phyloP scores from a whole-genome alignment of 768 basidiomycete species.

The Podaxis mareebaensis region DNA sequence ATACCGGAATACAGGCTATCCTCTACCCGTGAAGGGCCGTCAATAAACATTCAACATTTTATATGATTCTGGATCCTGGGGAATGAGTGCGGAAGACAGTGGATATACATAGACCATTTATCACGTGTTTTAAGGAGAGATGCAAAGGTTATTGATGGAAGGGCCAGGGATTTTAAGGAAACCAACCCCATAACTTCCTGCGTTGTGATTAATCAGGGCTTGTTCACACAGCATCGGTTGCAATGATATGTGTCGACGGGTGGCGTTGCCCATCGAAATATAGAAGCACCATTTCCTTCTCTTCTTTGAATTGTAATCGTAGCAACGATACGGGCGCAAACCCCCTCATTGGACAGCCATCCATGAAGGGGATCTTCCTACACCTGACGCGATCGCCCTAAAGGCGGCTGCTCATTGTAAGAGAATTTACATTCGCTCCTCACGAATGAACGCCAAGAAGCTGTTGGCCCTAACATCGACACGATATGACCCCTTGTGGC shows the following conservation, averaged over 20 bases:
- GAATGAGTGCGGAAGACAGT: neutral
- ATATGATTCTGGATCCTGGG: neutral
- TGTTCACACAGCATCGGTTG: neutral
- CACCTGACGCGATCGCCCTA: neutral
- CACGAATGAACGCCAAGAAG: neutral
- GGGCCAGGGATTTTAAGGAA: neutral
- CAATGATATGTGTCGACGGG: neutral
- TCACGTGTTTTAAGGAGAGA: neutral
- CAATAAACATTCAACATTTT: neutral
- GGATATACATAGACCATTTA: neutral
- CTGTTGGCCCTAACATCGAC: neutral
- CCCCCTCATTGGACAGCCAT: neutral
- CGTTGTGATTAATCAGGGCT: neutral
- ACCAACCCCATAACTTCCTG: neutral
- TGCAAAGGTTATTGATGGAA: neutral
- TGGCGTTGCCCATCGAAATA: neutral
- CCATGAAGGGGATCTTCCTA: neutral
- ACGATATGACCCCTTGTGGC: constrained; percentile 9
- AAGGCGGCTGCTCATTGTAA: neutral
- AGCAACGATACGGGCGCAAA: neutral
- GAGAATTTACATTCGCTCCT: neutral
- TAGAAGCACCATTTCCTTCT: neutral
- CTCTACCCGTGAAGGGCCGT: neutral
- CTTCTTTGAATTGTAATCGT: neutral
- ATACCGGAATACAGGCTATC: neutral